These are phyloP conservation scores for Penicillium brasilianum DNA, from an alignment of 2,329 filamentous ascomycete species.

Conservation along the genomic window DNA sequence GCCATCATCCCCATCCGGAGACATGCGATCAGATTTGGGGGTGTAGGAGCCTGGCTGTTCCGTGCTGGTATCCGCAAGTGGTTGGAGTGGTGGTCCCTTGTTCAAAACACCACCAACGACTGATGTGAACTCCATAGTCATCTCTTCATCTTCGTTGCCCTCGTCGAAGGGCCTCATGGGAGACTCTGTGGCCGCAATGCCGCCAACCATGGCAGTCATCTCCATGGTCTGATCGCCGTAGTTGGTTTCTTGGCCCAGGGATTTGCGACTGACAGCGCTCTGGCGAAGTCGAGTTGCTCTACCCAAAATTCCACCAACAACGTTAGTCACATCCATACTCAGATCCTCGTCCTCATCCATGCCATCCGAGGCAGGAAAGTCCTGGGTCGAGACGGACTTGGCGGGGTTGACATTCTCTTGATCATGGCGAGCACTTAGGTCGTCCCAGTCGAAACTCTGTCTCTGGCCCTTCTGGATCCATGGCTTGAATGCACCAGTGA, in stretches of 20 bases:
- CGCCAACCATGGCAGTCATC: constrained; percentile 51
- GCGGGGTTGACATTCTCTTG: constrained; percentile 53
- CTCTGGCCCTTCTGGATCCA: constrained; percentile 53
- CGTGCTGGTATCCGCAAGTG: constrained; percentile 19
- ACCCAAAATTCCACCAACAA: constrained; percentile 76
- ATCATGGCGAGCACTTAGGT: constrained; percentile 49
- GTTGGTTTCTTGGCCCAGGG: constrained; percentile 50
- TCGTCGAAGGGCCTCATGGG: constrained; percentile 36
- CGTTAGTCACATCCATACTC: constrained; percentile 93
- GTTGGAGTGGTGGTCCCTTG: constrained; percentile 24
- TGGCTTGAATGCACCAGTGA: constrained; percentile 55
- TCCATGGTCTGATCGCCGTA: constrained; percentile 56
- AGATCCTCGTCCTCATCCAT: constrained; percentile 68
- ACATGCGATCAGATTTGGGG: constrained; percentile 28
- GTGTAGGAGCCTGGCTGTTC: constrained; percentile 17
- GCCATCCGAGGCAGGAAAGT: constrained; percentile 41
- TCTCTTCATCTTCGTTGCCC: constrained; percentile 49
- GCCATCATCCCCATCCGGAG: constrained; percentile 36
- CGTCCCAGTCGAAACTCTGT: constrained; percentile 49
- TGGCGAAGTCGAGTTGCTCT: constrained; percentile 42
- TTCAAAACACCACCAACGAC: constrained; percentile 50
- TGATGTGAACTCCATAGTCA: constrained; percentile 56
- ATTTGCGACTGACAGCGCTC: constrained; percentile 50
- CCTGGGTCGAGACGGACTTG: constrained; percentile 17
- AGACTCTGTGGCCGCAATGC: constrained; percentile 39